These are phyloP conservation scores for Leishmania tropica DNA, from an alignment of 208 protist species.

Conservation along the genomic window DNA sequence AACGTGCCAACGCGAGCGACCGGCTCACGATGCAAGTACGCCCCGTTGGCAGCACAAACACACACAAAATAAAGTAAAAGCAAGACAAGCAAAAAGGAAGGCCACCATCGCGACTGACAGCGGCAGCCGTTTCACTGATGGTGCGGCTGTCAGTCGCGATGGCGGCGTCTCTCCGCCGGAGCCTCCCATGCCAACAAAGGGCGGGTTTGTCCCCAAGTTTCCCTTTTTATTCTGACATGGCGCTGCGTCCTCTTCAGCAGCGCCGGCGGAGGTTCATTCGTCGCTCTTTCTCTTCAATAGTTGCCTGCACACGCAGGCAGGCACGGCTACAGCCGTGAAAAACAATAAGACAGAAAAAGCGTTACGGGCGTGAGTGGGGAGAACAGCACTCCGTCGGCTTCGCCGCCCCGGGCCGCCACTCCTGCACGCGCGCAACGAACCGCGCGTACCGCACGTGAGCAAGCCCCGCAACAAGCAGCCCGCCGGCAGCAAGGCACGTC, in stretches of 20 bases:
- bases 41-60: not conserved
- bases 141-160: too few relatives aligned
- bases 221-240: constrained; percentile 13
- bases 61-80: not conserved
- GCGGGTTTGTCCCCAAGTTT: constrained; percentile 41
- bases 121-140: too few relatives aligned
- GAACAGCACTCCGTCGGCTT: not conserved
- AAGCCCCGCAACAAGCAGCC: constrained; percentile 34
- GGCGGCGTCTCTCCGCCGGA: too few relatives aligned
- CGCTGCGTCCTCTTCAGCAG: not conserved
- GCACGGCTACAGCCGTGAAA: not conserved
- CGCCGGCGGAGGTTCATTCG: not conserved
- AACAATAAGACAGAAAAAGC: not conserved
- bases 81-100: not conserved
- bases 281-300: not conserved
- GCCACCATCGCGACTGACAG: too few relatives aligned
- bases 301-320: too few relatives aligned
- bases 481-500: constrained; percentile 35
- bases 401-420: not conserved
- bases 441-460: constrained; percentile 56
- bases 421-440: constrained; percentile 33
- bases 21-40: not conserved
- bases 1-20: not conserved
- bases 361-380: not conserved
- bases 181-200: constrained; percentile 18